These are phyloP conservation scores for Rhodotorula sphaerocarpa DNA, from an alignment of 768 basidiomycete species.

Conservation along the genomic window DNA sequence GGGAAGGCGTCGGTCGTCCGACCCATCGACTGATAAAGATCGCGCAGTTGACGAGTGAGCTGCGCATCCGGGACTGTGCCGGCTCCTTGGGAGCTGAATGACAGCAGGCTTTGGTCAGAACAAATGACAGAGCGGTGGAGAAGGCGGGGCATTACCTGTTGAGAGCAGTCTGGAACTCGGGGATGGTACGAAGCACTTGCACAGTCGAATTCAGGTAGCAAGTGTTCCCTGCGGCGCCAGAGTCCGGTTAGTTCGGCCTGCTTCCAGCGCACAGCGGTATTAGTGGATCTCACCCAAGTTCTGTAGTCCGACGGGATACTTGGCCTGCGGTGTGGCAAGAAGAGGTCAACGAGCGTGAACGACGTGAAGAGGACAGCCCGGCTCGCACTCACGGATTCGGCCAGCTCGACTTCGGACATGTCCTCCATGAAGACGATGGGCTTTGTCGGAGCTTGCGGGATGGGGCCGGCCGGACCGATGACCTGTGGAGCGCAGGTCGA, in stretches of 20 bases:
- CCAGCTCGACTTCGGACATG: constrained; percentile 73
- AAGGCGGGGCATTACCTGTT: constrained; percentile 47
- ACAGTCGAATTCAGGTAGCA: constrained; percentile 97
- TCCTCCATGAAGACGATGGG: constrained; percentile 82
- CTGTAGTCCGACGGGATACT: constrained; percentile 68
- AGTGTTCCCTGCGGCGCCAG: constrained; percentile 69
- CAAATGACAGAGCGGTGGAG: constrained; percentile 8
- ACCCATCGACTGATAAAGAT: constrained; percentile 65
- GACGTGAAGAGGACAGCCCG: neutral
- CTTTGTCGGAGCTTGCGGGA: constrained; percentile 76
- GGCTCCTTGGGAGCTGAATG: constrained; percentile 42
- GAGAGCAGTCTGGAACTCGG: constrained; percentile 72
- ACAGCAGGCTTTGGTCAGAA: neutral
- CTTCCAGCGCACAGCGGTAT: too few relatives aligned
- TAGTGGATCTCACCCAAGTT: constrained; percentile 49
- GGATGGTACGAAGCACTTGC: constrained; percentile 85
- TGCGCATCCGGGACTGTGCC: constrained; percentile 40
- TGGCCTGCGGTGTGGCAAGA: constrained; percentile 54
- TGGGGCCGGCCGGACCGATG: constrained; percentile 83
- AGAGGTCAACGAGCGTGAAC: neutral
- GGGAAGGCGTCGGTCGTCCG: constrained; percentile 66
- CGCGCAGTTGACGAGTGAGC: constrained; percentile 54
- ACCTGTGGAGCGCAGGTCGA: constrained; percentile 45
- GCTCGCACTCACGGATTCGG: constrained; percentile 68
- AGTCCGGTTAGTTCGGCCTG: too few relatives aligned